Evolutionary conservation across 2,329 filamentous ascomycete species (phyloP).

Genomic region (Intubia oerlemansii): DNA sequence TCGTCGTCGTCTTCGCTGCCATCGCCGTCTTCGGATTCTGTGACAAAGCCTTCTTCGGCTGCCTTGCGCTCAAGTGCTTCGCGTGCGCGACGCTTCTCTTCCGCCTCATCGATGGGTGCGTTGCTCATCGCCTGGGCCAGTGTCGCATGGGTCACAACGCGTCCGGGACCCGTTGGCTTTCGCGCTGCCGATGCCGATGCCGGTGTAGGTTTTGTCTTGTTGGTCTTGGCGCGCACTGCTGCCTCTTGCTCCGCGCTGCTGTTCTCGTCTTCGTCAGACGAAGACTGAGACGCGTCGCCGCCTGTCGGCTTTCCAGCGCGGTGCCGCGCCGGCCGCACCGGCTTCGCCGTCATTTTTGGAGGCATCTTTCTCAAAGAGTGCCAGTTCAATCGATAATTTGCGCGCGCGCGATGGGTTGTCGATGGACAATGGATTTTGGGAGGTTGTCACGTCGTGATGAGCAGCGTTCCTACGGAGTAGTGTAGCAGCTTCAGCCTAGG

Average conservation of each 20-base stretch:
- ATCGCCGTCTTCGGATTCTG: slow-evolving; percentile 20
- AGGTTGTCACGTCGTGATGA: too few species aligned
- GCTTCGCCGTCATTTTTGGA: slow-evolving; percentile 85
- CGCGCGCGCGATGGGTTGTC: too few species aligned
- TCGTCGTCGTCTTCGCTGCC: slow-evolving; percentile 15
- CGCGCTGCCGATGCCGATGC: slow-evolving; percentile 17
- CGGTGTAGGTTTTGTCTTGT: slow-evolving; percentile 7
- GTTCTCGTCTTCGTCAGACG: slow-evolving; percentile 27
- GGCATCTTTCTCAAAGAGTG: slow-evolving; percentile 37
- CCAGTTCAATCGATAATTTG: too few species aligned
- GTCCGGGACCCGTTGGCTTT: slow-evolving; percentile 32
- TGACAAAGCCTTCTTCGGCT: slow-evolving; percentile 41
- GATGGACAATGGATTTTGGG: too few species aligned
- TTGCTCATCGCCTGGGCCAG: slow-evolving; percentile 9
- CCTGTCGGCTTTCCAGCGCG: slow-evolving; percentile 60
- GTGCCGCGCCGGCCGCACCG: slow-evolving; percentile 57
- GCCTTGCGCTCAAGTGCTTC: slow-evolving; percentile 25
- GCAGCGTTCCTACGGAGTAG: too few species aligned
- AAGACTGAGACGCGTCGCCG: slow-evolving; percentile 24
- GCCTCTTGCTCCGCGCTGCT: slow-evolving; percentile 17
- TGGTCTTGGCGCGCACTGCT: too few species aligned
- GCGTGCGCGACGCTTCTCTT: slow-evolving; percentile 22
- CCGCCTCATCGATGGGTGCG: slow-evolving; percentile 17
- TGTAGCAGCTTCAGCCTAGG: too few species aligned
- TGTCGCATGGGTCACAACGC: slow-evolving; percentile 19